These are phyloP conservation scores for Hyphopichia pseudoburtonii DNA, from an alignment of 1,139 yeast genomes.

Conservation along the genomic window DNA sequence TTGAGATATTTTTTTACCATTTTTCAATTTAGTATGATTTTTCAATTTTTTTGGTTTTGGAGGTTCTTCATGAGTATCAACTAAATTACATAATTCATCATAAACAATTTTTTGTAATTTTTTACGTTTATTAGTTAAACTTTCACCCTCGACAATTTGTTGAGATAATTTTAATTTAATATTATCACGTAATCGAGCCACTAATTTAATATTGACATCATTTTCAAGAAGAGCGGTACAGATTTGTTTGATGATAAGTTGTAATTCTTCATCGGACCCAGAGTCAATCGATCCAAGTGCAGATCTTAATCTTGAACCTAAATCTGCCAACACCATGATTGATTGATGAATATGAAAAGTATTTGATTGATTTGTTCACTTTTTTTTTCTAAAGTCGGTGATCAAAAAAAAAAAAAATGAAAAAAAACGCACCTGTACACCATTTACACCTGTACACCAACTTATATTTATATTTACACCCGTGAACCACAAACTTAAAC, in stretches of 20 bases:
- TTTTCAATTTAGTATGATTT: conserved; percentile 9
- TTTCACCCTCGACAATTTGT: conserved; percentile 52
- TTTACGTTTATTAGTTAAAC: conserved; percentile 66
- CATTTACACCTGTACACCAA: conserved; percentile 1
- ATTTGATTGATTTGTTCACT: not conserved
- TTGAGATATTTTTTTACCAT: conserved; percentile 21
- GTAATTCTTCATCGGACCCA: conserved; percentile 42
- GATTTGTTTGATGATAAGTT: conserved; percentile 74
- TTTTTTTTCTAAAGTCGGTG: too few species aligned
- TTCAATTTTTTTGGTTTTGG: conserved; percentile 78
- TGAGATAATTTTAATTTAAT: conserved; percentile 54
- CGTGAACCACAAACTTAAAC: too few species aligned
- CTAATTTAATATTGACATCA: conserved; percentile 87
- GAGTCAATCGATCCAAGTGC: conserved; percentile 63
- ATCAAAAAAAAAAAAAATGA: not conserved
- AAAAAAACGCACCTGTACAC: not conserved
- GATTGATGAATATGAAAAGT: not conserved
- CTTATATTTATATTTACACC: too few species aligned
- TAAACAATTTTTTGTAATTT: conserved; percentile 88
- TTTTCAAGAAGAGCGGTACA: conserved; percentile 88
- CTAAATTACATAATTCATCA: conserved; percentile 85
- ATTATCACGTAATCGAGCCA: conserved; percentile 71
- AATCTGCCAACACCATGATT: conserved; percentile 88
- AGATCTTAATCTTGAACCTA: conserved; percentile 82
- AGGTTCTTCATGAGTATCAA: conserved; percentile 66